These are phyloP conservation scores for Rhinocladiella similis DNA, from an alignment of 2,329 filamentous ascomycete genomes.

Conservation along the genomic window DNA sequence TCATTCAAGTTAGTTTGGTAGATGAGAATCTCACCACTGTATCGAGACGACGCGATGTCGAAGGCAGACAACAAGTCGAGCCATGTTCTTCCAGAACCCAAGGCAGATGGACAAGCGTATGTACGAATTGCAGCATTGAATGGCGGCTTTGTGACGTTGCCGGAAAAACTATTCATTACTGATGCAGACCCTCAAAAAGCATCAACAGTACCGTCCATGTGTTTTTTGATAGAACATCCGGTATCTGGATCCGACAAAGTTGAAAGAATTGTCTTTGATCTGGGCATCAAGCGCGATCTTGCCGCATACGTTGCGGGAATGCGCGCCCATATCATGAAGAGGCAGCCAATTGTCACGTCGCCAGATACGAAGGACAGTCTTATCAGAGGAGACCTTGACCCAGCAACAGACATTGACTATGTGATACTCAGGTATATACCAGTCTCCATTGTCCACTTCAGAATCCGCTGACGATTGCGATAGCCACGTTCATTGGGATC, in stretches of 20 bases:
- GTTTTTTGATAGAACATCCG: slow-evolving; percentile 53
- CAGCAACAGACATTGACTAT: neutral
- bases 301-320: slow-evolving; percentile 51
- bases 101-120: slow-evolving; percentile 11
- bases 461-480: too few species aligned
- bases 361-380: neutral
- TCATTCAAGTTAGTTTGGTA: too few species aligned
- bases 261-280: slow-evolving; percentile 50
- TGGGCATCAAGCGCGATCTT: slow-evolving; percentile 51
- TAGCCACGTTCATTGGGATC: neutral
- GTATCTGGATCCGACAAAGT: slow-evolving; percentile 26
- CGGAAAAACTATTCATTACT: slow-evolving; percentile 47
- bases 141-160: slow-evolving; percentile 47
- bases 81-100: neutral
- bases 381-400: neutral
- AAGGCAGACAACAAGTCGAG: too few species aligned
- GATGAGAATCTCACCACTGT: too few species aligned
- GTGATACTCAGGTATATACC: neutral
- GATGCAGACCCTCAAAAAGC: slow-evolving; percentile 44
- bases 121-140: slow-evolving; percentile 39
- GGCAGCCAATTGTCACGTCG: neutral
- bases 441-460: too few species aligned
- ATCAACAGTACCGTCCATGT: slow-evolving; percentile 53
- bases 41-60: too few species aligned
- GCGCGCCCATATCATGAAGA: slow-evolving; percentile 32